These are phyloP conservation scores for Xylaria telfairii DNA, from an alignment of 495 filamentous ascomycete species.

Conservation along the genomic window DNA sequence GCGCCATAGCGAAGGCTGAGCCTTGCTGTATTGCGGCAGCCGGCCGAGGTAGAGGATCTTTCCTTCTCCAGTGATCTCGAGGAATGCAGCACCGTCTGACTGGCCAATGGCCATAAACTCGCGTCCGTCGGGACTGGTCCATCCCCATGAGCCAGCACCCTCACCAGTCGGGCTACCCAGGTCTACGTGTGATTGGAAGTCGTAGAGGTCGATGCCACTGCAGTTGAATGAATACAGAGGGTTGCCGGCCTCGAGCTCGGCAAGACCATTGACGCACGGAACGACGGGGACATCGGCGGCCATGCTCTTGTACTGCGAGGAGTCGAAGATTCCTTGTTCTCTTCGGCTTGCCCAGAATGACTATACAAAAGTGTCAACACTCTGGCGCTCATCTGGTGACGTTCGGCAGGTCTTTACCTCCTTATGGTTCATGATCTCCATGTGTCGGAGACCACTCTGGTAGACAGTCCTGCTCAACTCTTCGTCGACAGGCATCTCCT, in stretches of 20 bases:
- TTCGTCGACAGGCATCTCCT: conserved; percentile 42
- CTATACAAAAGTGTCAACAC: conserved; percentile 30
- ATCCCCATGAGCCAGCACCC: conserved; percentile 58
- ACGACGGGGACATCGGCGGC: conserved; percentile 30
- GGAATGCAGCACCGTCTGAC: conserved; percentile 62
- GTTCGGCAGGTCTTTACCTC: conserved; percentile 32
- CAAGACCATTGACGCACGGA: conserved; percentile 56
- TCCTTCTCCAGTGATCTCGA: conserved; percentile 57
- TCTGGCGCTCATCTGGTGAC: conserved; percentile 14
- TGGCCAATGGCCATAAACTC: conserved; percentile 65
- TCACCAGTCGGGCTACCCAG: conserved; percentile 52
- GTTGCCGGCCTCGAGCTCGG: conserved; percentile 48
- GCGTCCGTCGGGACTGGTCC: conserved; percentile 62
- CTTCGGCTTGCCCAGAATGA: conserved; percentile 43
- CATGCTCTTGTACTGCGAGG: conserved; percentile 44
- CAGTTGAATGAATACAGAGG: conserved; percentile 57
- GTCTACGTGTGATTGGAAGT: conserved; percentile 58
- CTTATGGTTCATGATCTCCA: conserved; percentile 54
- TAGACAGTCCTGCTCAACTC: conserved; percentile 45
- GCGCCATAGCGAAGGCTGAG: conserved; percentile 51
- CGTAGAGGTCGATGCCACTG: conserved; percentile 61
- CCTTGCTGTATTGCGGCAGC: conserved; percentile 54
- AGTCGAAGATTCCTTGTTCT: conserved; percentile 46
- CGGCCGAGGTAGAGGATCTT: conserved; percentile 62
- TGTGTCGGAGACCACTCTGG: conserved; percentile 53